Conservation (phyloP, 2,329 filamentous ascomycete species). For the Colletotrichum tanaceti region DNA sequence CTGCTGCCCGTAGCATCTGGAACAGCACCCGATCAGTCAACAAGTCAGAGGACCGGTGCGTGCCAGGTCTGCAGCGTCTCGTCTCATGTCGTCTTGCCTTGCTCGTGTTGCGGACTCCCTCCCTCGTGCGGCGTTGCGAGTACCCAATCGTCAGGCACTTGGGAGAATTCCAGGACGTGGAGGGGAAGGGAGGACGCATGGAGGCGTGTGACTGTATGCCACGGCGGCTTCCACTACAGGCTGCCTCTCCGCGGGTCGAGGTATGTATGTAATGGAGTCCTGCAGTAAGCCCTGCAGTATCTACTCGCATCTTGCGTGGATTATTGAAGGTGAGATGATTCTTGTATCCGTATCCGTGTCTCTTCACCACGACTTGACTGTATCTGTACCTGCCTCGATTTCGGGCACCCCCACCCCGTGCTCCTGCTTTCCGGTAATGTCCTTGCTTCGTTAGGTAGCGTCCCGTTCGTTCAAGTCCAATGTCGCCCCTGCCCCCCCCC, state of each 20-base stretch:
- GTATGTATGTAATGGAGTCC: neutral
- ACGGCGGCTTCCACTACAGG: neutral
- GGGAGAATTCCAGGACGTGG: conserved; percentile 14
- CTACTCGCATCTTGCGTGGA: no score
- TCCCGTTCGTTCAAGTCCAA: conserved; percentile 12
- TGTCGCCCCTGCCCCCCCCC: conserved; percentile 16
- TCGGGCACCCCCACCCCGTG: conserved; percentile 32
- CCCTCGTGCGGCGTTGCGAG: conserved; percentile 28
- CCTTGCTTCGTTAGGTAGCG: conserved; percentile 23
- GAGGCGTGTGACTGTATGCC: conserved; percentile 1
- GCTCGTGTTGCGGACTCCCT: conserved; percentile 15
- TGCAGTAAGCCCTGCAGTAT: neutral
- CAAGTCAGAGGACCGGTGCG: conserved; percentile 1
- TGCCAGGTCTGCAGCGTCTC: conserved; percentile 32
- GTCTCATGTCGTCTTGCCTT: conserved; percentile 38
- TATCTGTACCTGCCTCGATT: conserved; percentile 17
- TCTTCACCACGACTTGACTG: neutral
- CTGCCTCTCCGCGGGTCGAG: neutral
- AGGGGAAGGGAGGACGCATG: conserved; percentile 13
- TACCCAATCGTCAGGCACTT: conserved; percentile 9
- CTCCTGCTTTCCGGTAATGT: conserved; percentile 19
- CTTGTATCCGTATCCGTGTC: neutral
- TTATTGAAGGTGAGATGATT: neutral
- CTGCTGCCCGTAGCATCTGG: neutral
- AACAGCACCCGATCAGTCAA: no score